phyloP scores from a whole-genome alignment of 73 alveolate genomes.

The Paramecium primaurelia region DNA sequence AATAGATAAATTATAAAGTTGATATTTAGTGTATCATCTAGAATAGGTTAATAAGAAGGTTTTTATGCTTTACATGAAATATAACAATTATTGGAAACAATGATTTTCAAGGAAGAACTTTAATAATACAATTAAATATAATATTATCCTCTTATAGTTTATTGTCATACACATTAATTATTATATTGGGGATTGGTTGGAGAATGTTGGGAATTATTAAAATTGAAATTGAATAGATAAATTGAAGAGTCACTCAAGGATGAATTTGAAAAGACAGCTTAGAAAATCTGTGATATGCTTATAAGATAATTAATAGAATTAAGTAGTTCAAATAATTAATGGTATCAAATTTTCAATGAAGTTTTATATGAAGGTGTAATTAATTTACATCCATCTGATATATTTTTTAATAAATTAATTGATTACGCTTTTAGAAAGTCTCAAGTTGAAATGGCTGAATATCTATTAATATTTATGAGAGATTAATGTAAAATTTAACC shows the following conservation, averaged over 20 bases:
- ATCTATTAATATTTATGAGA: background rate
- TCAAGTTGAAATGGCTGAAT: background rate
- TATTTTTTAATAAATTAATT: slow-evolving; percentile 17
- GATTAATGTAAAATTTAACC: background rate
- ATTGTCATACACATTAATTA: slow-evolving; percentile 6
- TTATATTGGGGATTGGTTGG: background rate
- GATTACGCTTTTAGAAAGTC: slow-evolving; percentile 10
- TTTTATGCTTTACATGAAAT: slow-evolving; percentile 2
- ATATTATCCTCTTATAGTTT: background rate
- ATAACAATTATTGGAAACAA: background rate
- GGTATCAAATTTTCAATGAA: slow-evolving; percentile 4
- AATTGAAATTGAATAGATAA: background rate
- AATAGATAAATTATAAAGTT: background rate
- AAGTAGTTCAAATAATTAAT: background rate
- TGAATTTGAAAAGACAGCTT: slow-evolving; percentile 9
- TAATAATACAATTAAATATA: background rate
- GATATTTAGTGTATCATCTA: background rate
- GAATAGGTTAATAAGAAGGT: slow-evolving; percentile 15
- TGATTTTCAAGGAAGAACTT: background rate
- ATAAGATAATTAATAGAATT: background rate
- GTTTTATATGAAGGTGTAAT: background rate
- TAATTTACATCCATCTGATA: background rate
- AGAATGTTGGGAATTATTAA: slow-evolving; percentile 41
- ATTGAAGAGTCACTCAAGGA: background rate
- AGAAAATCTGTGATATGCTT: slow-evolving; percentile 1